Base-by-base conservation (phyloP, 352 stramenopile species). In the Phytophthora colocasiae region DNA sequence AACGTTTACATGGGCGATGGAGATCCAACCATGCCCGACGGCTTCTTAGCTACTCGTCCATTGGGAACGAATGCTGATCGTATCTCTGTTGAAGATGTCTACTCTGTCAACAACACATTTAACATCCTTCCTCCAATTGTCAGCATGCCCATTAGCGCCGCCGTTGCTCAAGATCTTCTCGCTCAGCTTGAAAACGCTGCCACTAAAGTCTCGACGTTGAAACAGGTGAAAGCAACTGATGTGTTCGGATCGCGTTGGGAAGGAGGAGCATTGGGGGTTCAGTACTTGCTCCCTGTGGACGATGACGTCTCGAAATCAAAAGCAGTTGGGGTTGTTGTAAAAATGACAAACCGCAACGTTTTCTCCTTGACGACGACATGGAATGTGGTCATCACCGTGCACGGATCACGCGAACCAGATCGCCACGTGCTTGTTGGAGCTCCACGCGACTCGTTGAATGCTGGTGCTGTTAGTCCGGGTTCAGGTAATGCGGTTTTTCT, bases 1-100 rank as follows among this genome's bases (percentile, higher is more conserved):
- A 92, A 71, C 27, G 87, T 91, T 5, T 94, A 93, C 81, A 93
- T 96, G 83, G 87, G 87, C 50, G 89, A 94, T 55, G 87, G 85
- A 3, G 87, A 96, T 48, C 87, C 87, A 34, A 91, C 86, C 26
- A 90, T 87, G 17, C 83, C 85, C 1, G 82, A 93, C 54, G 80
- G 85, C 1, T 88, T 90, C 52, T 93, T 83, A 7, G 64, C 66
- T 10, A 71, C 73, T 7, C 50, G 50, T 2, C 53, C 66, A 6
- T 63, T 57, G 52, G 69, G 64, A 11, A 66, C 52, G 15, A 71
- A 63, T 5, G 71, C 85, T 1, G 86, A 94, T 49, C 85, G 87
- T 36, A 81, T 93, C 63, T 81, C 82, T 1, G 76, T 89, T 4
- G 85, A 95, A 29, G 80, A 93, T 31, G 73, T 95, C 26, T 95